Conservation (phyloP, 352 stramenopile species). For the Globisporangium cystogenes region DNA sequence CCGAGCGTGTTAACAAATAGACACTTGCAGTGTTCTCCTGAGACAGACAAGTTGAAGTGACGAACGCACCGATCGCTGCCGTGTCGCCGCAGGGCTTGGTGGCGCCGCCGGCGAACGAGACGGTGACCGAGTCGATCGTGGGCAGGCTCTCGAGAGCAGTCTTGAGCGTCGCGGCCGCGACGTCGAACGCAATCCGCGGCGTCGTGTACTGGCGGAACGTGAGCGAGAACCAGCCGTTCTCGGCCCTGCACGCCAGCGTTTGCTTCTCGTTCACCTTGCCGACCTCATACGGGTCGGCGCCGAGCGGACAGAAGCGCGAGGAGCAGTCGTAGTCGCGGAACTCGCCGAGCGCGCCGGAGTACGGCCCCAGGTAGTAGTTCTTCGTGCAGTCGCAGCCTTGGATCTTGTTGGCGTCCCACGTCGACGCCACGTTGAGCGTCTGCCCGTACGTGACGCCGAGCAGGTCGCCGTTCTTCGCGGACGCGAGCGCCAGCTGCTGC, state of each 20-base stretch:
- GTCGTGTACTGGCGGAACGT: constrained; percentile 69
- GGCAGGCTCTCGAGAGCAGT: constrained; percentile 44
- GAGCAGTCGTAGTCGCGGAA: constrained; percentile 69
- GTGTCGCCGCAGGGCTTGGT: constrained; percentile 29
- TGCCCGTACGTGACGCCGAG: constrained; percentile 56
- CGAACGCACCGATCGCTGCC: constrained; percentile 30
- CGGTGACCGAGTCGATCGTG: constrained; percentile 40
- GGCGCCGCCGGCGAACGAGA: constrained; percentile 39
- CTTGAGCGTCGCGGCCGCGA: constrained; percentile 31
- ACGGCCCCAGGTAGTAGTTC: constrained; percentile 65
- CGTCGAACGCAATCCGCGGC: constrained; percentile 40
- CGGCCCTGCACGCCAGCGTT: constrained; percentile 42
- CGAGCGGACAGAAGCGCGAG: constrained; percentile 78
- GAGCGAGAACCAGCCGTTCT: constrained; percentile 56
- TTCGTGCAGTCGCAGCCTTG: constrained; percentile 75
- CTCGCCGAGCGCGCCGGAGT: constrained; percentile 45
- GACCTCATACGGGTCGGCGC: constrained; percentile 76
- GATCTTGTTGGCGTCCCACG: constrained; percentile 84
- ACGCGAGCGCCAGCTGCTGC: constrained; percentile 42
- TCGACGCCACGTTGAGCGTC: constrained; percentile 44
- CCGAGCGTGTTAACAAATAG: not conserved
- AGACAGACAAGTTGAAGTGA: not conserved
- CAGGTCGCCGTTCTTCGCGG: constrained; percentile 30
- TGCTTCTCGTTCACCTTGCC: constrained; percentile 72
- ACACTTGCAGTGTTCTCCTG: not conserved